phyloP scores from a whole-genome alignment of 1,284 basidiomycete species.

The Cerioporus squamosus region DNA sequence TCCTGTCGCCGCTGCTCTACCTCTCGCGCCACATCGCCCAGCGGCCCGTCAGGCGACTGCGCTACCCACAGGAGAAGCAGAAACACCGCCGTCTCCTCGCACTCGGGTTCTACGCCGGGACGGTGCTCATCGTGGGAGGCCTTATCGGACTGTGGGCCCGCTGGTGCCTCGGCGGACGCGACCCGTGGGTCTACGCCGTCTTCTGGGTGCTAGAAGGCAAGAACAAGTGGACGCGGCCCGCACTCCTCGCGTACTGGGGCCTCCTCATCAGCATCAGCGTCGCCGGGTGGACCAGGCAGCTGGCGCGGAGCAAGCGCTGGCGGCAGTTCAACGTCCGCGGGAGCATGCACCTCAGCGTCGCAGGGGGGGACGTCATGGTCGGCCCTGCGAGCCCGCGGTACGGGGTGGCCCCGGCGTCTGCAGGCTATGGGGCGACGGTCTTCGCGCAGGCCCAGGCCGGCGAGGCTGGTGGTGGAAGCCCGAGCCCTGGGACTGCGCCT shows the following conservation, averaged over 20 bases:
- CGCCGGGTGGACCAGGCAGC: slow-evolving; percentile 90
- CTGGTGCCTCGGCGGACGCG: slow-evolving; percentile 84
- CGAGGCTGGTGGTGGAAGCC: neutral
- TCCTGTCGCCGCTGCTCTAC: slow-evolving; percentile 93
- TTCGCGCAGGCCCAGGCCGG: neutral
- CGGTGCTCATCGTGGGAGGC: slow-evolving; percentile 79
- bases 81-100: slow-evolving; percentile 87
- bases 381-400: slow-evolving; percentile 19
- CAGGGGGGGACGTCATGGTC: slow-evolving; percentile 14
- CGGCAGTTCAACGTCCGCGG: slow-evolving; percentile 46
- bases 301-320: slow-evolving; percentile 76
- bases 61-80: slow-evolving; percentile 87
- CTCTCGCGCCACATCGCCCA: slow-evolving; percentile 93
- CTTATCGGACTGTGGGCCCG: slow-evolving; percentile 93
- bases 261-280: slow-evolving; percentile 82
- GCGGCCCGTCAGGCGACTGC: slow-evolving; percentile 86
- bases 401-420: slow-evolving; percentile 10
- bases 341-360: slow-evolving; percentile 22
- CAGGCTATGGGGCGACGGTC: slow-evolving; percentile 9
- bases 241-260: slow-evolving; percentile 87
- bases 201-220: slow-evolving; percentile 78
- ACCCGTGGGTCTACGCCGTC: slow-evolving; percentile 91
- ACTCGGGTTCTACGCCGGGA: slow-evolving; percentile 83
- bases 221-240: slow-evolving; percentile 82
- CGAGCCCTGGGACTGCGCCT: slow-evolving; percentile 1